Evolutionary conservation across 768 basidiomycete genomes (phyloP).

Genomic region (Suillus clintonianus): DNA sequence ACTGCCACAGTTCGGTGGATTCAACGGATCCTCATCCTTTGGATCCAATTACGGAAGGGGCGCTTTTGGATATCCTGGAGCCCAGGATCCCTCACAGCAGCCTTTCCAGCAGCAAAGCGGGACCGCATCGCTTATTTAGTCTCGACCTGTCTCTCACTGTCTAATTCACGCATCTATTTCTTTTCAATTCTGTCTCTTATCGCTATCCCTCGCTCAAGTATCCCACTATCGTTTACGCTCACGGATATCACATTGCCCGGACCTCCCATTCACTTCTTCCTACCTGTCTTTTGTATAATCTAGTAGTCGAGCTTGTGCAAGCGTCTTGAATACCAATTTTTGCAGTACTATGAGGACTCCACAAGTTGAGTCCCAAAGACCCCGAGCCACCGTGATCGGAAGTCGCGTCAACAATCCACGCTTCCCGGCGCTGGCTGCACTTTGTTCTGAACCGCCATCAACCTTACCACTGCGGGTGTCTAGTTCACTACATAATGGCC

Average conservation of each 20-base stretch:
- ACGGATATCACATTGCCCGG: background rate
- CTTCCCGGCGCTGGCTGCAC: background rate
- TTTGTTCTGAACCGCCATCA: background rate
- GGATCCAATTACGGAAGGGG: slow-evolving; percentile 18
- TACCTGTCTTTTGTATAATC: slow-evolving; percentile 4
- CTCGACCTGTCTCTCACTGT: slow-evolving; percentile 15
- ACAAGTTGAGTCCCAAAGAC: background rate
- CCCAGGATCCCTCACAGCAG: slow-evolving; percentile 21
- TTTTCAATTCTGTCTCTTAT: background rate
- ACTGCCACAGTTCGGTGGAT: slow-evolving; percentile 24
- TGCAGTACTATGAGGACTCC: background rate
- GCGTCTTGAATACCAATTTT: slow-evolving; percentile 1
- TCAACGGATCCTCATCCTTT: slow-evolving; percentile 15
- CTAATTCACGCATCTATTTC: slow-evolving; percentile 8
- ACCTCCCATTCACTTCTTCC: background rate
- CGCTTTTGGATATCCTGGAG: slow-evolving; percentile 22
- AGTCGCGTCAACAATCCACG: slow-evolving; percentile 5
- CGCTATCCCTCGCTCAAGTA: background rate
- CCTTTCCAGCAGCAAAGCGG: slow-evolving; percentile 43
- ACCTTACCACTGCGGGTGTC: background rate
- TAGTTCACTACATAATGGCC: slow-evolving; percentile 16
- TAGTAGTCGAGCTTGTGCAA: slow-evolving; percentile 4
- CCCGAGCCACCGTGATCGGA: background rate
- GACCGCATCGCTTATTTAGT: slow-evolving; percentile 52
- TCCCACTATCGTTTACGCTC: slow-evolving; percentile 3